These are phyloP conservation scores for Pythium dissimile DNA, from an alignment of 352 stramenopile genomes.

Conservation along the genomic window DNA sequence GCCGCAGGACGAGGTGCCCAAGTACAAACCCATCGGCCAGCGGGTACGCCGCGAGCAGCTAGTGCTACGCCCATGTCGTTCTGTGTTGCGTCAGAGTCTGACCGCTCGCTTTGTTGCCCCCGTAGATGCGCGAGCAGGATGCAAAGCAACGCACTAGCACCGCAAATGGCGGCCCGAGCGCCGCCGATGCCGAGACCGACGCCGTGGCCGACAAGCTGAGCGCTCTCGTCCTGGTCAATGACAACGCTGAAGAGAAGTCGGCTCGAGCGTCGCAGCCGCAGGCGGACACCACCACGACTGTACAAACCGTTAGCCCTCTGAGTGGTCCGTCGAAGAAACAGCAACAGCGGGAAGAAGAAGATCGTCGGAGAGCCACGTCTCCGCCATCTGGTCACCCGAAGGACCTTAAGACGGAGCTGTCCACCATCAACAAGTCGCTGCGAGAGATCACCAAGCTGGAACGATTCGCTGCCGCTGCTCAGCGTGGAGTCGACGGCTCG, in stretches of 20 bases:
- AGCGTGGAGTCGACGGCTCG: constrained; percentile 5
- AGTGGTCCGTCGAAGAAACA: too few relatives aligned
- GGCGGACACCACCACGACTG: too few relatives aligned
- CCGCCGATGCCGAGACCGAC: constrained; percentile 2
- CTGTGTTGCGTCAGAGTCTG: background rate
- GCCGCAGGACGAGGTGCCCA: constrained; percentile 76
- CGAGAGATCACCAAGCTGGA: constrained; percentile 37
- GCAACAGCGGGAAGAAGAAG: too few relatives aligned
- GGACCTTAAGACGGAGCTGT: constrained; percentile 42
- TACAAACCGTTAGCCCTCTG: too few relatives aligned
- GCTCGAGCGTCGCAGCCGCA: too few relatives aligned
- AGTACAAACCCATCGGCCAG: constrained; percentile 73
- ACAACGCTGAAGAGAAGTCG: background rate
- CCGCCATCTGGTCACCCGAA: background rate
- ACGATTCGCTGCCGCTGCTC: constrained; percentile 7
- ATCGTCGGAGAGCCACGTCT: too few relatives aligned
- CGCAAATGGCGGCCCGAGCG: constrained; percentile 5
- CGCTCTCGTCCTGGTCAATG: constrained; percentile 27
- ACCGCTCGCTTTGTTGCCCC: background rate
- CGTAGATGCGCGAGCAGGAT: constrained; percentile 10
- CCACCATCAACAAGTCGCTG: constrained; percentile 46
- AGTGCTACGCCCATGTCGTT: too few relatives aligned
- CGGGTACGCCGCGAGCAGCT: constrained; percentile 29
- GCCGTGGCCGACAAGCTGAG: constrained; percentile 20
- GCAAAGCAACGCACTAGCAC: background rate